Conservation (phyloP, 2,329 filamentous ascomycete species). For the Colletotrichum sp. region DNA sequence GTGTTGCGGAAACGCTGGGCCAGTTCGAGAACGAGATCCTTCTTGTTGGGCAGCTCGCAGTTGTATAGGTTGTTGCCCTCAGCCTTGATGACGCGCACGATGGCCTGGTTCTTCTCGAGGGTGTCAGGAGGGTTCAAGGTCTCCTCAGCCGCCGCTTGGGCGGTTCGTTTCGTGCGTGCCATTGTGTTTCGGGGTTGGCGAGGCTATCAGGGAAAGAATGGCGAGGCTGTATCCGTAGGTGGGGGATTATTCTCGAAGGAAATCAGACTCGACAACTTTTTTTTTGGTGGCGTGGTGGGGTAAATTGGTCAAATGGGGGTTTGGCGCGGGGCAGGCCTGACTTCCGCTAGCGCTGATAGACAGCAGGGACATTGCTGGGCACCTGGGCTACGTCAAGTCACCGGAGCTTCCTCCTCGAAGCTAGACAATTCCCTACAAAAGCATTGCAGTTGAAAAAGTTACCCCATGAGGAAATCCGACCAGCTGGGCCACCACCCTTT, state of each 20-base stretch:
- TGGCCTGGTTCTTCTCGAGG: conserved; percentile 66
- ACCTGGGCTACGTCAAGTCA: background rate
- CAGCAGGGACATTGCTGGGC: background rate
- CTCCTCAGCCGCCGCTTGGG: conserved; percentile 80
- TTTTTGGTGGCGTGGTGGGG: conserved; percentile 14
- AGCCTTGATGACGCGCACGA: conserved; percentile 81
- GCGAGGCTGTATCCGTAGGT: background rate
- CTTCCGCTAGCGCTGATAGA: background rate
- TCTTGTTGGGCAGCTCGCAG: conserved; percentile 72
- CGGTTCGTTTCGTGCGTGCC: conserved; percentile 67
- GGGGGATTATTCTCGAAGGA: background rate
- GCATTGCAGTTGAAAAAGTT: background rate
- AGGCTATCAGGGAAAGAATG: background rate
- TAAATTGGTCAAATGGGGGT: background rate
- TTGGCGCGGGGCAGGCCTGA: conserved; percentile 6
- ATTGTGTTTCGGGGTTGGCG: conserved; percentile 24
- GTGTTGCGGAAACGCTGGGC: conserved; percentile 86
- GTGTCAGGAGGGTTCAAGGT: conserved; percentile 62
- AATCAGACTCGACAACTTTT: background rate
- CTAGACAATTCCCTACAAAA: background rate
- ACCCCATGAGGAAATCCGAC: background rate
- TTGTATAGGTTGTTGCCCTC: conserved; percentile 91
- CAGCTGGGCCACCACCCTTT: background rate
- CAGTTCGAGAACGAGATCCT: conserved; percentile 78
- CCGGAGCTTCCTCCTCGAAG: background rate